Percentiles rank a stretch among this genome's conserved stretches.
Evolutionary conservation across 2,329 filamentous ascomycete genomes (phyloP).

Genomic region (Colletotrichum magnum): DNA sequence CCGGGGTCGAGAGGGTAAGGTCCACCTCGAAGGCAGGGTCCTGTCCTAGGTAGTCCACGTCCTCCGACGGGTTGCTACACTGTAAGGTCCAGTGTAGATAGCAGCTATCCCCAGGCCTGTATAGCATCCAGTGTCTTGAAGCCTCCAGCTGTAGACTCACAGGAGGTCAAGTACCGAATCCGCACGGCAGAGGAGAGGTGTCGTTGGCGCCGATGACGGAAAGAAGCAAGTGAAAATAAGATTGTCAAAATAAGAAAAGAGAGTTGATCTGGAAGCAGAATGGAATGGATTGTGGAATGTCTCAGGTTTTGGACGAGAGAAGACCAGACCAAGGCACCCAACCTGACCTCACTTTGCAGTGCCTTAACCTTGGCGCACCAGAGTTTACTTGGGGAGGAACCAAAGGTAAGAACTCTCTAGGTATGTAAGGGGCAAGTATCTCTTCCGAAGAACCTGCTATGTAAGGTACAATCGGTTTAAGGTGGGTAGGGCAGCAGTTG

Average conservation of each 20-base stretch:
- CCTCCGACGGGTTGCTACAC: no score
- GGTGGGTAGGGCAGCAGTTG: no score
- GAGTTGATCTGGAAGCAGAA: slow-evolving; percentile 35
- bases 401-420: background rate
- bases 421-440: background rate
- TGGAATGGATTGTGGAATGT: slow-evolving; percentile 34
- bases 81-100: no score
- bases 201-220: background rate
- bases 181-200: background rate
- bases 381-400: background rate
- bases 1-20: slow-evolving; percentile 3
- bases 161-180: no score
- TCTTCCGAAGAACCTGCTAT: background rate
- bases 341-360: background rate
- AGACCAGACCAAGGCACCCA: slow-evolving; percentile 1
- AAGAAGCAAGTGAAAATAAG: background rate
- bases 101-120: no score
- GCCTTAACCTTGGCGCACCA: slow-evolving; percentile 29
- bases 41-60: background rate
- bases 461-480: no score
- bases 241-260: slow-evolving; percentile 12
- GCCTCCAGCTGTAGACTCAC: no score
- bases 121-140: no score
- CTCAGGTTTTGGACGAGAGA: slow-evolving; percentile 32
- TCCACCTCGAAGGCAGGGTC: slow-evolving; percentile 14